Evolutionary conservation across 2,329 filamentous ascomycete genomes (phyloP), one percentile per base, ranked within the genome.

Genomic region (Xylariomycetidae sp.): DNA sequence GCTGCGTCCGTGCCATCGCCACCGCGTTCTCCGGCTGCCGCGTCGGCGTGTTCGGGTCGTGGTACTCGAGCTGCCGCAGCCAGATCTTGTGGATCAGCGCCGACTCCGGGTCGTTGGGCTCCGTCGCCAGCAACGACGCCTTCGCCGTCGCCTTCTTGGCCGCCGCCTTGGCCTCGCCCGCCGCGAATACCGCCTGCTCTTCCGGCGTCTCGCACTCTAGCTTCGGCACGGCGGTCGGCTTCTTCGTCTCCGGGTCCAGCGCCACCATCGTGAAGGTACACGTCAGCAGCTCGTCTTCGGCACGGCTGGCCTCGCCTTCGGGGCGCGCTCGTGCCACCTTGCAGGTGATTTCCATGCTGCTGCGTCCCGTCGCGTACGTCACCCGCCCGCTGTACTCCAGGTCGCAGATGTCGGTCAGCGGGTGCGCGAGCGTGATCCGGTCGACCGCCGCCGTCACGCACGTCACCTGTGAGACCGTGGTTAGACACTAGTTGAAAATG

Each of bases 191-290:
- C 2, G 61, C 63, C 43, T 76, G 74, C 53, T 87, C 82, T 36
- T 82, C 78, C 4, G 70, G 64, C 0, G 75, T 85, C 44, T 81
- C 74, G 25, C 45, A 57, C 16, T 79, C 49, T 12, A 76, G 59
- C 4, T 81, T 59, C 0, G 80, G 76, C 18, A 64, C 42, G 20
- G 74, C 73, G 34, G 83, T 73, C 13, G 72, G 67, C 63, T 73
- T 80, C 57, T 79, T 83, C 1, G 80, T 85, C 4, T 50, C 61
- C 2, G 81, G 79, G 46, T 86, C 76, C 9, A 86, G 61, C 2
- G 81, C 83, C 0, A 86, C 82, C 82, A 87, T 86, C 1, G 82
- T 86, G 50, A 85, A 85, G 6, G 79, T 65, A 44, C 65, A 68
- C 0, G 64, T 68, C 2, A 68, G 52, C 24, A 68, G 49, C 9